Percentiles rank a stretch among this genome's conserved stretches.
phyloP scores from a whole-genome alignment of 2,329 filamentous ascomycete species.

The Fusarium musae region DNA sequence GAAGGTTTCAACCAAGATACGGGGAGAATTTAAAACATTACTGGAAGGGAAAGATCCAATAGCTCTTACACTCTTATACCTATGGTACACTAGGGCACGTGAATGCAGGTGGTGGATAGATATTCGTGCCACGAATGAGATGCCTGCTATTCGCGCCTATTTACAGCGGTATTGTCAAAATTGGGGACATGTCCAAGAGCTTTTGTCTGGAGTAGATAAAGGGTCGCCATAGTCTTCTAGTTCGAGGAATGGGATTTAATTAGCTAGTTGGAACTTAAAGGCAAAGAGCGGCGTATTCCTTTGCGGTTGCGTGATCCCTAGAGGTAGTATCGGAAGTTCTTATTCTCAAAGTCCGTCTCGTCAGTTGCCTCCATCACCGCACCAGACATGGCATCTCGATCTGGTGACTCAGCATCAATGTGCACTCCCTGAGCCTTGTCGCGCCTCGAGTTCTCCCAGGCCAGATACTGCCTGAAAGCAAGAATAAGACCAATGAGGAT shows the following conservation, averaged over 20 bases:
- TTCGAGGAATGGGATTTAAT: background rate
- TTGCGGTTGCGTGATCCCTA: background rate
- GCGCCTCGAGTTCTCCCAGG: background rate
- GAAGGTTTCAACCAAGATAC: background rate
- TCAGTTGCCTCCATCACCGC: background rate
- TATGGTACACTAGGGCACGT: background rate
- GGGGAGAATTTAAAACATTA: background rate
- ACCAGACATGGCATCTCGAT: background rate
- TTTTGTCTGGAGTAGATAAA: background rate
- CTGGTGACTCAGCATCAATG: background rate
- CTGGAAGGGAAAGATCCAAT: background rate
- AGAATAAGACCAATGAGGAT: background rate
- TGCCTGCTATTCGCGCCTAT: background rate
- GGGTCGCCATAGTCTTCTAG: rapidly evolving
- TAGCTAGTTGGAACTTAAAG: rapidly evolving
- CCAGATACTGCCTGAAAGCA: background rate
- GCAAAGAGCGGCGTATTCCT: rapidly evolving
- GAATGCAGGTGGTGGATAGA: background rate
- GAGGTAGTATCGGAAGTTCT: background rate
- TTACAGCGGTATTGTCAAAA: background rate
- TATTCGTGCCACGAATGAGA: background rate
- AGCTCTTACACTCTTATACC: background rate
- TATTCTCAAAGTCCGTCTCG: background rate
- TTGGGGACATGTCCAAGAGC: background rate
- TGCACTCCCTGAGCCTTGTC: background rate